Conservation (phyloP, 345 rosid genomes). For the Arabis alpina region DNA sequence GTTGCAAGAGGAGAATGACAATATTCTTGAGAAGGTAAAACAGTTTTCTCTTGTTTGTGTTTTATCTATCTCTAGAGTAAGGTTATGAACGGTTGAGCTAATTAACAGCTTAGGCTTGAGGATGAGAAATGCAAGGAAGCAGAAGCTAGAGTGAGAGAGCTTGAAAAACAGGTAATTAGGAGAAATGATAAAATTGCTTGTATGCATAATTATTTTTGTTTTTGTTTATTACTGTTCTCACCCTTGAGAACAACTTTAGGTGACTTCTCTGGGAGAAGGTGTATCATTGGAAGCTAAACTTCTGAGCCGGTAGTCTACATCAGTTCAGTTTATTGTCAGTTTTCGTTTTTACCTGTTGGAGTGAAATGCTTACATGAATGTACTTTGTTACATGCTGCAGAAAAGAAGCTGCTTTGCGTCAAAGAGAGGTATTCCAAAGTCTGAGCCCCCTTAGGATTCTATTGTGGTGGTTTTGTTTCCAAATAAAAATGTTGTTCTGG, state of each 20-base stretch:
- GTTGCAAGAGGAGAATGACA: slow-evolving; percentile 89
- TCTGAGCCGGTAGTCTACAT: slow-evolving; percentile 66
- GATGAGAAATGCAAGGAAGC: slow-evolving; percentile 89
- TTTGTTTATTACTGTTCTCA: slow-evolving; percentile 30
- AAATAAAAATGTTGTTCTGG: slow-evolving; percentile 19
- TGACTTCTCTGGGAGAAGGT: slow-evolving; percentile 93
- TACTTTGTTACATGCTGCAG: slow-evolving; percentile 52
- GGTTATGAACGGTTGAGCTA: slow-evolving; percentile 20
- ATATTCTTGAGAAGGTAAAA: slow-evolving; percentile 63
- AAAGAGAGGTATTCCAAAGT: slow-evolving; percentile 75
- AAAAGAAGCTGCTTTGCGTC: slow-evolving; percentile 95
- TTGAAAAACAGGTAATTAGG: slow-evolving; percentile 84
- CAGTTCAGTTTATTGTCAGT: slow-evolving; percentile 1
- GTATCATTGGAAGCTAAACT: slow-evolving; percentile 95
- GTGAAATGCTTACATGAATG: slow-evolving; percentile 23
- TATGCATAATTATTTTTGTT: slow-evolving; percentile 24
- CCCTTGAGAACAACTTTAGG: slow-evolving; percentile 52
- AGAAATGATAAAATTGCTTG: neutral
- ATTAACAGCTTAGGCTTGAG: slow-evolving; percentile 78
- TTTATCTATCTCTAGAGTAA: neutral
- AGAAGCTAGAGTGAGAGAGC: slow-evolving; percentile 93
- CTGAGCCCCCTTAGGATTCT: slow-evolving; percentile 11
- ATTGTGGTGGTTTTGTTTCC: slow-evolving; percentile 17
- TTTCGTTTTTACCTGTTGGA: neutral
- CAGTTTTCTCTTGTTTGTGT: slow-evolving; percentile 11